Base-by-base conservation (phyloP, 345 rosid species). In the Isatis tinctoria region DNA sequence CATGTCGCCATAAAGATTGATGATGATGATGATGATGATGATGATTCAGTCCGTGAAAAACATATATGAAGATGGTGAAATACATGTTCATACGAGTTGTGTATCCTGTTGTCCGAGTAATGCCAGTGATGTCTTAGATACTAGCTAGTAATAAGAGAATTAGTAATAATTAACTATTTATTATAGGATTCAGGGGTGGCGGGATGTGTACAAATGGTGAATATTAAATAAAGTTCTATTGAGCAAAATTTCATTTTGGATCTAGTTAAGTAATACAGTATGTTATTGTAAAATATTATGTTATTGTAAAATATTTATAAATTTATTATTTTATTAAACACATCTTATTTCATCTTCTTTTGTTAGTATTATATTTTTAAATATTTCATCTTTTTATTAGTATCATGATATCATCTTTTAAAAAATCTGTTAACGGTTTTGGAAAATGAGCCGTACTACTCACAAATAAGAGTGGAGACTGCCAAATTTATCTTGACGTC, bases 1-100 rank as follows among this genome's bases (percentile, higher is more conserved):
- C 76, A 76, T 70, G 72, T 69, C 30, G 27, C 71, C 8, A 70
- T 76, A 35, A 45, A 63, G 59, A 70, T 76, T 35, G 36, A 41
- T 61, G 70, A 53, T 49, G 62, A 40, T 69, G 73, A 74, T 35
- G 36, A 41, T 61, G 70, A 53, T 49, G 62, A 40, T 69, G 73
- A 74, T 37, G 69, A 60, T 60, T 32, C 49, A 9, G 37, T 54
- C 14, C 40, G 9, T 24, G 58, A 54, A 33, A 75, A 75, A 68
- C 51, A 22, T n/a, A 22, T 2, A 54, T 67, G 64, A 60, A 60
- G 74, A 51, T 52, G 54, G 74, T 41, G 45, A 41, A 52, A 43
- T 68, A 60, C 74, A 67, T 67, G 67, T 30, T 40, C 39, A 75
- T 68, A 51, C 57, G 20, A 69, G 33, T 33, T 35, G 32, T 61